These are phyloP conservation scores for Fusarium nelsonii DNA, from an alignment of 2,329 filamentous ascomycete genomes.

Conservation along the genomic window DNA sequence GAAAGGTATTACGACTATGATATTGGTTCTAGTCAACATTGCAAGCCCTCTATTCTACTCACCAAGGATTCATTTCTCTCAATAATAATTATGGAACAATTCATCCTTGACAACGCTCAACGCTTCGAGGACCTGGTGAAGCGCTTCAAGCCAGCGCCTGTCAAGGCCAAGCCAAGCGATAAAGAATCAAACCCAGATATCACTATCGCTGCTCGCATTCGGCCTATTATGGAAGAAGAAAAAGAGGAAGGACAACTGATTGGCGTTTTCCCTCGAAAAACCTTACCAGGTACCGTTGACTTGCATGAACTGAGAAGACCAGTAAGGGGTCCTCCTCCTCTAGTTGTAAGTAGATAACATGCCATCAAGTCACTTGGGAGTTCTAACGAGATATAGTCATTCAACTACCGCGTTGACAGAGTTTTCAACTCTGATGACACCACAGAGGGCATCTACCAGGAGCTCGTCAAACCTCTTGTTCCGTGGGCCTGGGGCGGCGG, in stretches of 20 bases:
- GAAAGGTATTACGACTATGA: not conserved
- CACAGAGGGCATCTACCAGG: slow-evolving; percentile 57
- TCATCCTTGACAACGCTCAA: slow-evolving; percentile 49
- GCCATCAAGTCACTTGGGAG: too few relatives aligned
- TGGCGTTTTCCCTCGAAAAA: slow-evolving; percentile 34
- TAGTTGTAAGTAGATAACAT: slow-evolving; percentile 46
- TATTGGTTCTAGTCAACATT: not conserved
- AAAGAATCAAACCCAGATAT: slow-evolving; percentile 47
- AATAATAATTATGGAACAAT: slow-evolving; percentile 50
- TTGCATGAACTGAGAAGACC: slow-evolving; percentile 55
- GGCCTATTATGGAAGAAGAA: slow-evolving; percentile 55
- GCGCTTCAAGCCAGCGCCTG: slow-evolving; percentile 43
- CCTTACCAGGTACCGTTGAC: slow-evolving; percentile 45
- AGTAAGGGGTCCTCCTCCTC: slow-evolving; percentile 48
- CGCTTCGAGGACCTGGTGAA: slow-evolving; percentile 49
- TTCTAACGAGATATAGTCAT: slow-evolving; percentile 47
- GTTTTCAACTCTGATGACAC: slow-evolving; percentile 52
- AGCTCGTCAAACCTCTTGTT: slow-evolving; percentile 57
- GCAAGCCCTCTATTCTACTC: not conserved
- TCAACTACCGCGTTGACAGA: slow-evolving; percentile 52
- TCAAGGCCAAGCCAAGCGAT: slow-evolving; percentile 8
- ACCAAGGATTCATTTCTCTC: not conserved
- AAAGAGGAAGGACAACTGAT: slow-evolving; percentile 45
- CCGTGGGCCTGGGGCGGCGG: slow-evolving; percentile 61
- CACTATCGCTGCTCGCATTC: slow-evolving; percentile 54